Conservation (phyloP, 78 protist species). For the Dictyostelium brefeldianum region DNA sequence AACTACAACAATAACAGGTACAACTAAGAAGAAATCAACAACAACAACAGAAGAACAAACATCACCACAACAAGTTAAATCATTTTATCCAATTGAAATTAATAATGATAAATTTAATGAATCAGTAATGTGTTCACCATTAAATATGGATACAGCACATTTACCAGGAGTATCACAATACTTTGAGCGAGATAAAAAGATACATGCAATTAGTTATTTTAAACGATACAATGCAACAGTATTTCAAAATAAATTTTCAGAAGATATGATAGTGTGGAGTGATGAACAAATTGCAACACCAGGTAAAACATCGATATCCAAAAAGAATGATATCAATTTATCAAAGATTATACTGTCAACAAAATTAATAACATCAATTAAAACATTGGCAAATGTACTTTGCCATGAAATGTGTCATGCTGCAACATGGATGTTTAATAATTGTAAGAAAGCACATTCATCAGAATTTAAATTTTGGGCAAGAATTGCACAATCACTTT, state of each 20-base stretch:
- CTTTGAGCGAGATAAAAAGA: slow-evolving; percentile 26
- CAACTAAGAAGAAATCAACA: not conserved
- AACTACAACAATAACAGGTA: not conserved
- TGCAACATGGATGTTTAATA: slow-evolving; percentile 72
- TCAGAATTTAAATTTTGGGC: slow-evolving; percentile 64
- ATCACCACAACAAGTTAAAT: too few species aligned
- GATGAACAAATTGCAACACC: slow-evolving; percentile 25
- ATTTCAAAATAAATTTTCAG: slow-evolving; percentile 41
- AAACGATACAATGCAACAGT: slow-evolving; percentile 29
- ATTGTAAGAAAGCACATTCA: slow-evolving; percentile 40
- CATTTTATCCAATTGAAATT: slow-evolving; percentile 6
- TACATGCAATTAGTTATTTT: slow-evolving; percentile 26
- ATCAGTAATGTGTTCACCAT: slow-evolving; percentile 39
- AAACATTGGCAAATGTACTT: slow-evolving; percentile 50
- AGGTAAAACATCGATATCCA: slow-evolving; percentile 30
- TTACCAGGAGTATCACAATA: not conserved
- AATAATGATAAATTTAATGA: slow-evolving; percentile 41
- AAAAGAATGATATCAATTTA: not conserved
- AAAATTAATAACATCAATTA: not conserved
- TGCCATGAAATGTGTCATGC: slow-evolving; percentile 82
- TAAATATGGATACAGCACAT: not conserved
- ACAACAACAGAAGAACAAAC: not conserved
- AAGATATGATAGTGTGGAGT: slow-evolving; percentile 36
- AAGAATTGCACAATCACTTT: slow-evolving; percentile 13
- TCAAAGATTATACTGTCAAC: slow-evolving; percentile 36